Percentiles rank a stretch among this genome's conserved stretches.
These are phyloP conservation scores for Tetrastigma voinierianum DNA, from an alignment of 164 flowering plant species.

Conservation along the genomic window DNA sequence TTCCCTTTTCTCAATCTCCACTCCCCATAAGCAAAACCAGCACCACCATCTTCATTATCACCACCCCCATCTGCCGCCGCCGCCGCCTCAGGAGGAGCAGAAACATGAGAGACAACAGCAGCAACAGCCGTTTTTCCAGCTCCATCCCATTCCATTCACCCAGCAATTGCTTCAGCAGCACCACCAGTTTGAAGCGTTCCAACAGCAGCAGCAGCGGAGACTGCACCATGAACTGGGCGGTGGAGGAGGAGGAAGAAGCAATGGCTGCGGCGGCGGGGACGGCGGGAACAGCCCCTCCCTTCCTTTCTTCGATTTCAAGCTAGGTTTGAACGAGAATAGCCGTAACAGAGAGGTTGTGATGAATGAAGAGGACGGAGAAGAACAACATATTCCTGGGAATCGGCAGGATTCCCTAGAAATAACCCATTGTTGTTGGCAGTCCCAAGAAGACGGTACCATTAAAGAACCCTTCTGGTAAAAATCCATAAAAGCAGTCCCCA, in stretches of 20 bases:
- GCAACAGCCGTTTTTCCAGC: slow-evolving; percentile 8
- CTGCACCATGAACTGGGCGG: slow-evolving; percentile 6
- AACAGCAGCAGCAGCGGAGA: slow-evolving; percentile 1
- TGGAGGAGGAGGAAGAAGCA: background rate
- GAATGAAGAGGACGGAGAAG: slow-evolving; percentile 9
- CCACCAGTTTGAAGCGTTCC: slow-evolving; percentile 16
- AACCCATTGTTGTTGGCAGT: slow-evolving; percentile 20
- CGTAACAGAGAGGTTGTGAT: slow-evolving; percentile 6
- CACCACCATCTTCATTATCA: background rate
- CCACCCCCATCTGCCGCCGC: background rate
- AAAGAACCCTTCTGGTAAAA: slow-evolving; percentile 40
- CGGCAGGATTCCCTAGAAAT: slow-evolving; percentile 6
- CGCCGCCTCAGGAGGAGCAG: background rate
- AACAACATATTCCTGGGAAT: slow-evolving; percentile 7
- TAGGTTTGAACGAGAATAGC: slow-evolving; percentile 20
- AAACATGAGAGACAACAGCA: background rate
- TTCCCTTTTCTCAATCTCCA: slow-evolving; percentile 16
- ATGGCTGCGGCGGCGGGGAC: background rate
- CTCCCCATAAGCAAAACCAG: background rate
- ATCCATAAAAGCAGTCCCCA: background rate
- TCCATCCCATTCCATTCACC: slow-evolving; percentile 8
- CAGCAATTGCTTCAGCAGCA: slow-evolving; percentile 29
- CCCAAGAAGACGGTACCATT: slow-evolving; percentile 27
- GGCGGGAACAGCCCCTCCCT: background rate
- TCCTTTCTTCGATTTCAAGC: slow-evolving; percentile 23